A percentile compares a stretch with the other conserved stretches of the same genome.
These are phyloP conservation scores for Melampsora abietis-canadensis DNA, from an alignment of 1,284 basidiomycete species.

Conservation along the genomic window DNA sequence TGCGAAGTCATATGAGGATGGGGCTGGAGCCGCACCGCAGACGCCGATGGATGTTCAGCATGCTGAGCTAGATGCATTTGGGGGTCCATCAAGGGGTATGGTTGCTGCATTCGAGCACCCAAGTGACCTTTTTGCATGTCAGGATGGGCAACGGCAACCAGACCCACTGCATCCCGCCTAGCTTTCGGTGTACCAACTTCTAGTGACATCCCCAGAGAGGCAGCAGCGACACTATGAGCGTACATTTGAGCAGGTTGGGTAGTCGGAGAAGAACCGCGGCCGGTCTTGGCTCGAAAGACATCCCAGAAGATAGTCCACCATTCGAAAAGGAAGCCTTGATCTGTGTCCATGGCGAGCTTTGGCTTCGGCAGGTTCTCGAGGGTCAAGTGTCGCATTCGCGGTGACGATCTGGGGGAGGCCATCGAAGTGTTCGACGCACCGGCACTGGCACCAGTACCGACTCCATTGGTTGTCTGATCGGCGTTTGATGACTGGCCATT, in stretches of 20 bases:
- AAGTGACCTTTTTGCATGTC: slow-evolving; percentile 27
- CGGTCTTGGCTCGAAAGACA: slow-evolving; percentile 42
- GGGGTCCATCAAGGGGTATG: slow-evolving; percentile 8
- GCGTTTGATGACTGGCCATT: slow-evolving; percentile 2
- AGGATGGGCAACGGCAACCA: slow-evolving; percentile 30
- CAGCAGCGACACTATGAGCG: slow-evolving; percentile 30
- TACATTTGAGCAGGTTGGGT: slow-evolving; percentile 31
- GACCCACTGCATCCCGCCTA: slow-evolving; percentile 34
- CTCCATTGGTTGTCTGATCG: slow-evolving; percentile 11
- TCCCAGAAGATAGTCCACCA: slow-evolving; percentile 44
- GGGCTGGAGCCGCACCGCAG: background rate
- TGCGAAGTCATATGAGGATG: background rate
- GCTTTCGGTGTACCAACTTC: slow-evolving; percentile 24
- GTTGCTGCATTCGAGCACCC: slow-evolving; percentile 23
- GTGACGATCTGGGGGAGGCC: slow-evolving; percentile 26
- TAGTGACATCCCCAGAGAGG: slow-evolving; percentile 19
- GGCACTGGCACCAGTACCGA: background rate
- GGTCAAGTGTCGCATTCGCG: slow-evolving; percentile 2
- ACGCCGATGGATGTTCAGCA: background rate
- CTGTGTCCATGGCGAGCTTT: slow-evolving; percentile 43
- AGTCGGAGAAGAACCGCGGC: slow-evolving; percentile 14
- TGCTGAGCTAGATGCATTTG: slow-evolving; percentile 9
- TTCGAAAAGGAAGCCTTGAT: slow-evolving; percentile 42
- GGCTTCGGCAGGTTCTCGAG: slow-evolving; percentile 29
- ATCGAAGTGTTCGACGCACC: slow-evolving; percentile 13